Evolutionary conservation across 768 basidiomycete species (phyloP).

Genomic region (Naganishia antarctica): DNA sequence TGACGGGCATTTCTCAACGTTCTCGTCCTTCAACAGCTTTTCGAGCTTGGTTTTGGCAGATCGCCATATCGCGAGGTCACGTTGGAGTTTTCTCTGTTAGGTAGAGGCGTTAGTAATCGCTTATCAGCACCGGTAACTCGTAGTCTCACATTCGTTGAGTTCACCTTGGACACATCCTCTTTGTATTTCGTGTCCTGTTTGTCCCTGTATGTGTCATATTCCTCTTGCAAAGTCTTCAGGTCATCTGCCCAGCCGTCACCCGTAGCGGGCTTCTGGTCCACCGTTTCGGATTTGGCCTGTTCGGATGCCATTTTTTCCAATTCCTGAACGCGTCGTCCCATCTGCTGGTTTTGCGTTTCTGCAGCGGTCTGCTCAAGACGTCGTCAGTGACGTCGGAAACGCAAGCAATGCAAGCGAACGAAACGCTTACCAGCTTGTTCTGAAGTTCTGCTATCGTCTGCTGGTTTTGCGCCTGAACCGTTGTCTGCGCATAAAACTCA

Average conservation of each 20-base stretch:
- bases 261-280: background rate
- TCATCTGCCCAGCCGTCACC: background rate
- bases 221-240: slow-evolving; percentile 11
- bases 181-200: slow-evolving; percentile 20
- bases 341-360: slow-evolving; percentile 1
- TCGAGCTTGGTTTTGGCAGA: background rate
- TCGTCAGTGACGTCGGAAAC: too few species aligned
- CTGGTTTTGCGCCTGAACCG: background rate
- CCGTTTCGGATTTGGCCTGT: background rate
- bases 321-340: slow-evolving; percentile 2
- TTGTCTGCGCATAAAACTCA: background rate
- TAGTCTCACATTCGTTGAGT: slow-evolving; percentile 21
- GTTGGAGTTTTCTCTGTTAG: slow-evolving; percentile 15
- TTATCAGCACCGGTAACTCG: background rate
- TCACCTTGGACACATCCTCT: slow-evolving; percentile 10
- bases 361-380: background rate
- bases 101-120: background rate
- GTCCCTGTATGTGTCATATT: slow-evolving; percentile 25
- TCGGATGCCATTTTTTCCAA: slow-evolving; percentile 6
- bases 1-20: background rate
- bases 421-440: slow-evolving; percentile 13
- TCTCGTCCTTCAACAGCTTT: background rate
- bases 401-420: background rate
- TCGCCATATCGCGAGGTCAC: slow-evolving; percentile 5
- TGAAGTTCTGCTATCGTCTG: background rate